Base-by-base conservation (phyloP, 1,284 basidiomycete genomes). In the Takashimella koratensis region DNA sequence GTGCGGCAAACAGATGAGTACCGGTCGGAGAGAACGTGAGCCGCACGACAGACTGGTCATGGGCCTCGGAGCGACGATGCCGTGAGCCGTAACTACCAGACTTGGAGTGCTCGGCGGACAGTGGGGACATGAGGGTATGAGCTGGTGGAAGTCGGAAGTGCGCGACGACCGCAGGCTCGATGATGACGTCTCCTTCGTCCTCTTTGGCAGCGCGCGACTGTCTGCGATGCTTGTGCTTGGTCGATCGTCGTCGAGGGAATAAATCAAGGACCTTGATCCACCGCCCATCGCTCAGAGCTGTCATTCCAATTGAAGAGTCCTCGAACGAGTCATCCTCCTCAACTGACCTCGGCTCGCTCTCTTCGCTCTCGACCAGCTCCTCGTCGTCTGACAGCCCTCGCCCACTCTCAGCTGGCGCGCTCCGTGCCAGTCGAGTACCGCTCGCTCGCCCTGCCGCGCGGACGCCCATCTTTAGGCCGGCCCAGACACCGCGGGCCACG, bases 21-120 rank as follows among this genome's bases (percentile, higher is more conserved):
- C 86, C 86, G 49, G 85, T 82, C 2, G 75, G 71, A 0, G 83
- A 82, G 66, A 88, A 88, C 22, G 74, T 68, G 2, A 90, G 66
- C 8, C 76, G 71, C 3, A 80, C 77, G 19, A 89, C 70, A 0
- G 80, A 75, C 55, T 83, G 79, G 40, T 78, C 47, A 40, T 56
- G 39, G 5, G 47, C 24, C n/a, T 49, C 43, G 5, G 49, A 23
- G 10, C 41, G 41, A 27, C 25, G 26, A 22, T 54, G 30, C n/a
- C 51, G 48, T 16, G 22, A 41, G 12, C 25, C 30, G 12, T 45
- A 49, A 23, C 21, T 49, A 45, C 42, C 23, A 50, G 43, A 3
- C 53, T 25, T 6, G 27, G 47, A 24, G 43, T 6, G n/a, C 22
- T 8, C 5, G 53, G 59, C 30, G 30, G 10, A 8, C 30, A 36